Conservation (phyloP, 768 basidiomycete genomes). For the Asterophora parasitica region DNA sequence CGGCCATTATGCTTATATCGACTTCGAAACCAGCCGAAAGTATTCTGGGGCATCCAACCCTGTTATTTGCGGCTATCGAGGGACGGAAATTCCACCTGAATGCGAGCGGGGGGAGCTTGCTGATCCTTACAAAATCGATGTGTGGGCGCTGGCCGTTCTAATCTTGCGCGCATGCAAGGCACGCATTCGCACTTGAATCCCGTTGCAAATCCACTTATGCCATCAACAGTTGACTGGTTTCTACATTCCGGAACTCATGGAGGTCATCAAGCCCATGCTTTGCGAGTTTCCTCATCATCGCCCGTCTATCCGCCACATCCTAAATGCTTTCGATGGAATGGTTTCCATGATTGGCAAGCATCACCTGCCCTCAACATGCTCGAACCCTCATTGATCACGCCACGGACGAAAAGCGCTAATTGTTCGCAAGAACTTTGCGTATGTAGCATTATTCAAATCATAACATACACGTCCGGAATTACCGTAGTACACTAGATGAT, state of each 20-base stretch:
- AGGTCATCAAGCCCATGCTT: slow-evolving; percentile 58
- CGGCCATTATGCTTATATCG: slow-evolving; percentile 67
- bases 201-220: slow-evolving; percentile 5
- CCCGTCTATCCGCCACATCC: slow-evolving; percentile 43
- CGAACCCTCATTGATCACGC: slow-evolving; percentile 15
- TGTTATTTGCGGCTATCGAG: slow-evolving; percentile 39
- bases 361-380: slow-evolving; percentile 20
- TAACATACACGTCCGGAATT: slow-evolving; percentile 5
- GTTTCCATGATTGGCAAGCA: slow-evolving; percentile 36
- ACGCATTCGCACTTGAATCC: slow-evolving; percentile 1
- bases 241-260: slow-evolving; percentile 54
- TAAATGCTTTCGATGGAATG: slow-evolving; percentile 49
- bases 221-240: slow-evolving; percentile 47
- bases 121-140: slow-evolving; percentile 68
- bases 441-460: background rate
- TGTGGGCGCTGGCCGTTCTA: slow-evolving; percentile 67
- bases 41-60: slow-evolving; percentile 37
- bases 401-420: background rate
- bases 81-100: slow-evolving; percentile 71
- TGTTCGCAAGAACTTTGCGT: background rate
- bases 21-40: slow-evolving; percentile 62
- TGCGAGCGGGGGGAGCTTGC: slow-evolving; percentile 43
- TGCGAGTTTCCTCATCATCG: slow-evolving; percentile 43
- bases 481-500: slow-evolving; percentile 2
- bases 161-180: slow-evolving; percentile 66